Evolutionary conservation across 2,329 filamentous ascomycete genomes (phyloP), one percentile per base, ranked within the genome.

Genomic region (Aspergillus sp.): DNA sequence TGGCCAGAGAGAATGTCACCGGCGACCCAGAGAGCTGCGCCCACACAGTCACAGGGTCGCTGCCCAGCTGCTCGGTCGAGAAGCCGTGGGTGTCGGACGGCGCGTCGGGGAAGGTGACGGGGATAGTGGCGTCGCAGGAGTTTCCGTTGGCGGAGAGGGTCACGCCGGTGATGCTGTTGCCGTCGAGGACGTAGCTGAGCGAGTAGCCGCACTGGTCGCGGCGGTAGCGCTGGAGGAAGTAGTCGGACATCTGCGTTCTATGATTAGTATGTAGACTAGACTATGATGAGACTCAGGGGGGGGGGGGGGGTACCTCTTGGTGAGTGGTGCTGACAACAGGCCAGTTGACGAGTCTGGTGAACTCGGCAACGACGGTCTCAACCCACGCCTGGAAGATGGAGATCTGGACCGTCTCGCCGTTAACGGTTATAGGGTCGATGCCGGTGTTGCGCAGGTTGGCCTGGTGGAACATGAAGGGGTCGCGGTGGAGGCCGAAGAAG

Each of bases 401-500:
- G 56, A 80, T 75, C 60, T 80, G 73, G 3, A 71, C 76, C 1
- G 71, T 69, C 14, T 78, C 72, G 15, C 78, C 76, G 57, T 84
- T 83, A 50, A 85, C 73, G 9, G 77, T 81, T 48, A 80, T 79
- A 3, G 70, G 66, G 2, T 71, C 69, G 52, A 80, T 76, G 53
- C 82, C 83, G 3, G 73, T 73, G 45, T 81, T 79, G 55, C 84
- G 80, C 59, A 84, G 66, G 66, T 88, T 87, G 57, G 84, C 83
- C 72, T 87, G 84, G 69, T 88, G 85, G 76, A 87, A 86, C 84
- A 86, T 86, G 75, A 81, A 85, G 27, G 77, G 73, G 50, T 84
- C 84, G 61, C 79, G 81, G 60, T 81, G 79, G 6, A 87, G 76
- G 12, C 78, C 80, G 39, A 87, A 77, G 21, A 87, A 73, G 64